Conservation (phyloP, 805 yeast species). For the Brettanomyces sp. region DNA sequence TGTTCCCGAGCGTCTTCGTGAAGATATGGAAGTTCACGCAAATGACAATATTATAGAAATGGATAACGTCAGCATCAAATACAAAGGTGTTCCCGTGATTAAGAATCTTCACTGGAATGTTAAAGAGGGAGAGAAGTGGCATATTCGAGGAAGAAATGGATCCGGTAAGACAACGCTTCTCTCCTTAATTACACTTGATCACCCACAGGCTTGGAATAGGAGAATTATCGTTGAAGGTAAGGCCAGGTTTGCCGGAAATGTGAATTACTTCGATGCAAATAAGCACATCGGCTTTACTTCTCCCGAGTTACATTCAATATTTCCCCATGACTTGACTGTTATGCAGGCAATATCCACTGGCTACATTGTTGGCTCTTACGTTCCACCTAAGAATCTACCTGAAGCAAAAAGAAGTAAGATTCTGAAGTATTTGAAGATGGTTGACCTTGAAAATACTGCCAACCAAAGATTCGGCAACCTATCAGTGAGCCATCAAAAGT, state of each 20-base stretch:
- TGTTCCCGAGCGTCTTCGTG: neutral
- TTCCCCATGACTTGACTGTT: slow-evolving; percentile 50
- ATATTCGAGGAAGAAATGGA: slow-evolving; percentile 82
- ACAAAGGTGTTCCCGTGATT: slow-evolving; percentile 53
- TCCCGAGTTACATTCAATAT: slow-evolving; percentile 88
- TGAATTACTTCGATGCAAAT: slow-evolving; percentile 73
- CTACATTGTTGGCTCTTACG: slow-evolving; percentile 53
- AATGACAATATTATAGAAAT: slow-evolving; percentile 35
- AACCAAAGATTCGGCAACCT: slow-evolving; percentile 42
- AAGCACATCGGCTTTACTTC: slow-evolving; percentile 75
- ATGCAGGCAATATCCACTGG: slow-evolving; percentile 64
- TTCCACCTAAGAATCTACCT: slow-evolving; percentile 35
- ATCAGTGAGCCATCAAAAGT: slow-evolving; percentile 66
- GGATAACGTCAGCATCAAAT: slow-evolving; percentile 52
- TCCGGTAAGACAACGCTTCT: slow-evolving; percentile 87
- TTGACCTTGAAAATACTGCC: slow-evolving; percentile 30
- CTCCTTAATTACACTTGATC: slow-evolving; percentile 83
- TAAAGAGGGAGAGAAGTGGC: slow-evolving; percentile 73
- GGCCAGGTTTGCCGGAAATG: slow-evolving; percentile 63
- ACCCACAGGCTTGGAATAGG: slow-evolving; percentile 90
- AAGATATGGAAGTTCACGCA: neutral
- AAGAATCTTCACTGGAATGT: slow-evolving; percentile 58
- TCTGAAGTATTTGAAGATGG: slow-evolving; percentile 37
- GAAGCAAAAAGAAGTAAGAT: slow-evolving; percentile 29
- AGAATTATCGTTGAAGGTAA: slow-evolving; percentile 55